Base-by-base conservation (phyloP, 768 basidiomycete genomes). In the Termitomyces sp. region DNA sequence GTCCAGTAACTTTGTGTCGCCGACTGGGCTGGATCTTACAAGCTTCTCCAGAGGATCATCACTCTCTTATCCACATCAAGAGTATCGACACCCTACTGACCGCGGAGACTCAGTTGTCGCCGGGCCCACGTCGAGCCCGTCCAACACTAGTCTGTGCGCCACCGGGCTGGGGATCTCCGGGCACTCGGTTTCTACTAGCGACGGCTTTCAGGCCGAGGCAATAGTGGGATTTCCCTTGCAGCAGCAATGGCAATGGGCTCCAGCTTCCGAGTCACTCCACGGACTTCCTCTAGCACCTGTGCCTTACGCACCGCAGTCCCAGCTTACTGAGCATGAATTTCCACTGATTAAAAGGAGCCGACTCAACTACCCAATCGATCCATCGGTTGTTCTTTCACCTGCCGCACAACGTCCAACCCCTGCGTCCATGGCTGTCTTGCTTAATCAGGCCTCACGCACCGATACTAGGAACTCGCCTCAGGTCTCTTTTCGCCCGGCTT, bases 11-110 rank as follows among this genome's bases (percentile, higher is more conserved):
- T 61, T 54, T 67, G 62, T 66, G 59, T 59, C 71, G 65, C 62
- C 67, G 63, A 60, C 66, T 65, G 72, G 70, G 57, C 68, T 66
- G 59, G 70, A 71, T 72, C 68, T 64, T 67, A 59, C 65, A 47
- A 63, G 72, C 79, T 81, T 80, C 79, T 80, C 77, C 61, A 73
- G 73, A 62, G 78, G 79, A 81, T 81, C 79, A 72, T 74, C 78
- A 62, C 68, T 71, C 64, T 61, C 66, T 56, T 75, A 75, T 71
- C 72, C 73, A 71, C 71, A 77, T 75, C 72, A 73, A 68, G 75
- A 75, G 66, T 75, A 74, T 69, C 66, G 64, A 63, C 73, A 75
- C 69, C 69, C 73, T 57, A 63, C 72, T 64, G 69, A 75, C 74
- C 75, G 75, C 72, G 76, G 77, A 57, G 60, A 57, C 62, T 58